Evolutionary conservation across 306 rosid genomes (phyloP), one percentile per base, ranked within the genome.

Genomic region (Fragaria nilgerrensis): DNA sequence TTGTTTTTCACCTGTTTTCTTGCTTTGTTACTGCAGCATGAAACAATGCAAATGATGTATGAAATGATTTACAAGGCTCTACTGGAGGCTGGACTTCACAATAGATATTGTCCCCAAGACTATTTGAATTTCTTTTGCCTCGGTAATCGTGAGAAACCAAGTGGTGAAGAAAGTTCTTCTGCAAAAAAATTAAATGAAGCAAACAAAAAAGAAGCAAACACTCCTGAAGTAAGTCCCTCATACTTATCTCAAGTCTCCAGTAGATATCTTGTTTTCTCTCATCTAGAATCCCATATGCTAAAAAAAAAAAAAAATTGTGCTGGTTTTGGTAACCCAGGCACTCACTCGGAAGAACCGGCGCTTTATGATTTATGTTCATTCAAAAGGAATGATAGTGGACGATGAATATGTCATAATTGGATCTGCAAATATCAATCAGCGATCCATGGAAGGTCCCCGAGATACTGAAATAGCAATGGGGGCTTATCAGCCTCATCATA

Each of bases 1-100:
- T 14, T 50, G 43, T 59, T 36, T 75, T 72, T 75, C 43, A 81
- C 75, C 12, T 37, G 10, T 70, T 61, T 44, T 66, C 63, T 20
- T 64, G 76, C 79, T 75, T 62, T 6, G 23, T 71, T 78, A 68
- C 68, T 83, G 75, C 91, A 93, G 98, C 76, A 82, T 81, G 87
- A 92, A 77, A 94, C 98, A 72, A 94, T 94, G 97, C 88, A 94
- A 84, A 92, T 92, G 98, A 94, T 94, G 98, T 94, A 94, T 63
- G 90, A 83, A 73, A 89, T 87, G 68, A 86, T 94, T 75, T 90
- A 85, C 84, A 83, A 80, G 43, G 96, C 98, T 41, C 79, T 94
- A 59, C 75, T 71, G 68, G 96, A 94, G 75, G 90, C 85, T 55
- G 96, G 91, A 69, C 96, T 92, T 49, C 93, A 92, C 43, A 84